These are phyloP conservation scores for Dysphania ambrosioides DNA, from an alignment of 148 eudicot species.

Conservation along the genomic window DNA sequence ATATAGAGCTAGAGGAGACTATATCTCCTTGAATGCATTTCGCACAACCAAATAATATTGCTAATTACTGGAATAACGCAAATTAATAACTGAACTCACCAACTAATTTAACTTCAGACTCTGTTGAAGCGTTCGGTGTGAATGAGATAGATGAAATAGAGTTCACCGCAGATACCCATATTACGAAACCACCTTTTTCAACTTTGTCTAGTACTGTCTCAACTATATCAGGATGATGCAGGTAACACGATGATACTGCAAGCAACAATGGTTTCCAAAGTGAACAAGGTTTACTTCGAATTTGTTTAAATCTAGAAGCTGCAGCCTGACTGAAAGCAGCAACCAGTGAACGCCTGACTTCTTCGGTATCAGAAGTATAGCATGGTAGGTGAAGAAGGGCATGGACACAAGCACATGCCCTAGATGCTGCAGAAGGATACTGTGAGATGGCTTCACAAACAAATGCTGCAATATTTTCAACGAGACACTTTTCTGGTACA, in stretches of 20 bases:
- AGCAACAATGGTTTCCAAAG: conserved; percentile 65
- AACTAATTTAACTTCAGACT: conserved; percentile 61
- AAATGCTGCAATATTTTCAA: conserved; percentile 55
- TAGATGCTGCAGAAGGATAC: conserved; percentile 56
- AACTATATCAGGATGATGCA: conserved; percentile 56
- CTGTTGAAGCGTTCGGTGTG: conserved; percentile 37
- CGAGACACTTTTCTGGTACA: conserved; percentile 43
- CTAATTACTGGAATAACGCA: not conserved
- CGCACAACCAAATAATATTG: not conserved
- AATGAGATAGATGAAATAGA: conserved; percentile 40
- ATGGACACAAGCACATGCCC: conserved; percentile 66
- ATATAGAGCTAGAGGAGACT: too few species aligned
- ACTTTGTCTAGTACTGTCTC: conserved; percentile 46
- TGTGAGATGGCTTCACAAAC: conserved; percentile 59
- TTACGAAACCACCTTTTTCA: conserved; percentile 50
- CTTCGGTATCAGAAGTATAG: conserved; percentile 45
- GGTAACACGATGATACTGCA: conserved; percentile 62
- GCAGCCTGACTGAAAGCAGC: conserved; percentile 54
- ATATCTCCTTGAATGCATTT: too few species aligned
- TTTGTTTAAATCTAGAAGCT: conserved; percentile 46
- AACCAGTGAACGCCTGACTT: conserved; percentile 52
- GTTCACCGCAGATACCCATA: conserved; percentile 50
- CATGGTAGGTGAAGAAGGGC: conserved; percentile 43
- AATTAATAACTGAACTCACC: conserved; percentile 32
- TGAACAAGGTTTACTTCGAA: conserved; percentile 42